These are phyloP conservation scores for Fusarium torulosum DNA, from an alignment of 2,329 filamentous ascomycete species.

Conservation along the genomic window DNA sequence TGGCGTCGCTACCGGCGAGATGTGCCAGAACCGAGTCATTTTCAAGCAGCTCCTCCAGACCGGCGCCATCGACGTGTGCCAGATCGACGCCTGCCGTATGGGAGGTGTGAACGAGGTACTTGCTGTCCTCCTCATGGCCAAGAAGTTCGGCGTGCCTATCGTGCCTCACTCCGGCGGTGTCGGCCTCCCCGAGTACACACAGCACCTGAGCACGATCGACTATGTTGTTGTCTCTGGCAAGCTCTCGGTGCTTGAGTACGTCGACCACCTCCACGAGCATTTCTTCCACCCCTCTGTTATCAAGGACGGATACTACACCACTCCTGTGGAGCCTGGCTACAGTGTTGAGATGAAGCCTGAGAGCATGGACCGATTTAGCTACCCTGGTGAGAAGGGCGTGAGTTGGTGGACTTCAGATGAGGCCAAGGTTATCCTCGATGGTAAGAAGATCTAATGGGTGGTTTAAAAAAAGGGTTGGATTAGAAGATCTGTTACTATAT, in stretches of 20 bases:
- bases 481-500: neutral
- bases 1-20: slow-evolving; percentile 91
- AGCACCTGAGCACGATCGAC: slow-evolving; percentile 92
- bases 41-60: slow-evolving; percentile 91
- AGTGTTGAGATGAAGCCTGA: slow-evolving; percentile 93
- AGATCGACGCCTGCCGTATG: slow-evolving; percentile 90
- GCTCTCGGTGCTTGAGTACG: slow-evolving; percentile 87
- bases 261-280: slow-evolving; percentile 94
- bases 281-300: slow-evolving; percentile 86
- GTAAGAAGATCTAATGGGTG: slow-evolving; percentile 62
- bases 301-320: slow-evolving; percentile 88
- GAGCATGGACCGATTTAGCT: slow-evolving; percentile 84
- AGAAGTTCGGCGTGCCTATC: slow-evolving; percentile 82
- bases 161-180: slow-evolving; percentile 93
- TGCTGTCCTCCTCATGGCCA: slow-evolving; percentile 88
- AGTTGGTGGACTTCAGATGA: slow-evolving; percentile 90
- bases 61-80: slow-evolving; percentile 87
- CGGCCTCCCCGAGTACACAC: slow-evolving; percentile 92
- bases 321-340: slow-evolving; percentile 85
- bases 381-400: slow-evolving; percentile 80
- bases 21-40: slow-evolving; percentile 94
- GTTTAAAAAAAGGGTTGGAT: slow-evolving; percentile 15
- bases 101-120: slow-evolving; percentile 93
- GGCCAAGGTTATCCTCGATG: slow-evolving; percentile 79
- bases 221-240: slow-evolving; percentile 89